Evolutionary conservation across 2,329 filamentous ascomycete species (phyloP), one percentile per base, ranked within the genome.

Genomic region (Xylaria hypoxylon): DNA sequence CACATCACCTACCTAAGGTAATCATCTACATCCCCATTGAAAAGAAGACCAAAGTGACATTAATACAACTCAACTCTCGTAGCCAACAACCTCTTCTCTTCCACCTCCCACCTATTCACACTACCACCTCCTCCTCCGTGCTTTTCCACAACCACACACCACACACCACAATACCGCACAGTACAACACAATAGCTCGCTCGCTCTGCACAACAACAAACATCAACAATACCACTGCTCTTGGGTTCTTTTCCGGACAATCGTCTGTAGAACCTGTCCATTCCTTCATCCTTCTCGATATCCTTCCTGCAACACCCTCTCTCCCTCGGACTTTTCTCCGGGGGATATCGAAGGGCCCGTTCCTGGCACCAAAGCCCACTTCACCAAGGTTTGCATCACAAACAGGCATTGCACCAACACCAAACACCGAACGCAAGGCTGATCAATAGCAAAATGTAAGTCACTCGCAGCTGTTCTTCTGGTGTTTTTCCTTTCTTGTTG

Each of bases 21-120:
- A 38, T 19, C n/a, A 45, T 45, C 19, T 22, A 47, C 31, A 24
- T 28, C 28, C 26, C 17, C 28, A 11, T 33, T 31, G 17, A 19
- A 19, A 40, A 40, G 51, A 53, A 13, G 31, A 10, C 5, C 13
- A 13, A 42, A 26, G 26, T 19, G 33, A 47, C 35, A 22, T 28
- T 40, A 17, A 31, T 42, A 59, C 35, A 15, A 45, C 31, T 10
- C 11, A 35, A 17, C 22, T 19, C 44, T 48, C n/a, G 5, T 13
- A 7, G 42, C 31, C 38, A 45, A 26, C 31, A 13, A 22, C 35
- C 28, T 31, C 44, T 19, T 28, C 35, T 11, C 19, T 26, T 38
- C n/a, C 19, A 33, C 22, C 48, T 48, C 31, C 31, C 57, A 64
- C 51, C 65, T 61, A 51, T 57, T 65, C 56, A 19, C 45, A 53